Conservation (phyloP, 75 land plant species). For the Picea sitchensis region DNA sequence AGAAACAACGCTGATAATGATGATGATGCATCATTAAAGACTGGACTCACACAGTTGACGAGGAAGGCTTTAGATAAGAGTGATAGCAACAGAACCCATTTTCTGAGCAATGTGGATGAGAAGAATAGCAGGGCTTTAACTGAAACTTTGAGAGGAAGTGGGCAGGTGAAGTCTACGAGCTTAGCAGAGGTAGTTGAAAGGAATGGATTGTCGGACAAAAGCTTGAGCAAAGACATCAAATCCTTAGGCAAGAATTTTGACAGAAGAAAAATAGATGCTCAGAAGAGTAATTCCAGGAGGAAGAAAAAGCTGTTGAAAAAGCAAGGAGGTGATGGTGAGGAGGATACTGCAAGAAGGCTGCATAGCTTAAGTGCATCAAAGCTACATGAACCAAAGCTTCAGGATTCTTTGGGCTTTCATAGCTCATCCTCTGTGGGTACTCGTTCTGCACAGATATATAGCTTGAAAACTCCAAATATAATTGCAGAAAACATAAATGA, state of each 20-base stretch:
- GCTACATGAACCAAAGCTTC: background rate
- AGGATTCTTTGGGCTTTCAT: background rate
- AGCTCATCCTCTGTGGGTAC: no score
- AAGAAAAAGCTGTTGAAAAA: background rate
- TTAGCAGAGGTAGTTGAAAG: conserved; percentile 1
- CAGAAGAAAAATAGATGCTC: background rate
- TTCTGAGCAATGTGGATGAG: background rate
- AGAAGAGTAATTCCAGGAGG: conserved; percentile 5
- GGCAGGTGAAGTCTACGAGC: background rate
- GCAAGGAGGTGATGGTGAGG: background rate
- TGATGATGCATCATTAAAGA: conserved; percentile 9
- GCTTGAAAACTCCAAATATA: background rate
- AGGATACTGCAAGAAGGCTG: background rate
- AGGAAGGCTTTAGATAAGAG: conserved; percentile 14
- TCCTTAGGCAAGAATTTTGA: background rate
- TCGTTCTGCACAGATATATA: background rate
- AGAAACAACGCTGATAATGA: conserved; percentile 8
- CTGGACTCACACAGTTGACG: conserved; percentile 4
- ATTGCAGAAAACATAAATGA: background rate
- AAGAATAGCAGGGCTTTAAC: background rate
- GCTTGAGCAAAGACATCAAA: background rate
- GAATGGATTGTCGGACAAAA: background rate
- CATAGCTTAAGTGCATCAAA: background rate
- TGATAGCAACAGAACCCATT: background rate
- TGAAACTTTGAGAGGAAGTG: conserved; percentile 4